Base-by-base conservation (phyloP, 192 early-diverging fungal species). In the Physocladia obscura region DNA sequence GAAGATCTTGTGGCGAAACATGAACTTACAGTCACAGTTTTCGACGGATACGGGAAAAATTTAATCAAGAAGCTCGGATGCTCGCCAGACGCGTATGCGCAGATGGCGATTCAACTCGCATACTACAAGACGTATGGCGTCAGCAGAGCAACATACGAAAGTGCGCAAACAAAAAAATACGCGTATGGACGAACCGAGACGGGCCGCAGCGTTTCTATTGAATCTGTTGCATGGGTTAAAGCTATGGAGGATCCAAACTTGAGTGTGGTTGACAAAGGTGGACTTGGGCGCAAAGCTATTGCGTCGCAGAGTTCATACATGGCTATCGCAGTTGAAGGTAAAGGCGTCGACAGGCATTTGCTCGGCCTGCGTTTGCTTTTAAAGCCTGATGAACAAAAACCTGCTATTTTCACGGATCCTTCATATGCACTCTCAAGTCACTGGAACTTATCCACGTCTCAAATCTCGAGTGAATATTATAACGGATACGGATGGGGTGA, bases 71-170 rank as follows among this genome's bases (percentile, higher is more conserved):
- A 83, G 70, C 59, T 82, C 57, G 65, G 72, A 26, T 60, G 80
- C 30, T 83, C 81, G 13, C 83, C 83, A 31, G 83, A 85, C 54
- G 83, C 81, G 1, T 85, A 82, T 56, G 81, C 76, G n/a, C 83
- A 85, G 62, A 94, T 99, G 94, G 88, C 91, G 48, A 94, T 97
- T 67, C 97, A 99, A 83, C 83, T 97, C 31, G 97, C 94, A 19
- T 96, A 98, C 82, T 95, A 87, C 78, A 93, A 93, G 77, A 89
- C 93, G 77, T 88, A 93, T 69, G 93, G 93, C 32, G 74, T 75
- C 13, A 86, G 75, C 52, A 75, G 82, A 26, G 87, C 95, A 3
- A 97, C 95, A 4, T 99, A 99, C 78, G 97, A 99, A 79, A 88
- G 89, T 68, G 94, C 92, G 37, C 90, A 91, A 83, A 96, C 93